These are phyloP conservation scores for Castanea mollissima DNA, from an alignment of 306 rosid genomes.

Conservation along the genomic window DNA sequence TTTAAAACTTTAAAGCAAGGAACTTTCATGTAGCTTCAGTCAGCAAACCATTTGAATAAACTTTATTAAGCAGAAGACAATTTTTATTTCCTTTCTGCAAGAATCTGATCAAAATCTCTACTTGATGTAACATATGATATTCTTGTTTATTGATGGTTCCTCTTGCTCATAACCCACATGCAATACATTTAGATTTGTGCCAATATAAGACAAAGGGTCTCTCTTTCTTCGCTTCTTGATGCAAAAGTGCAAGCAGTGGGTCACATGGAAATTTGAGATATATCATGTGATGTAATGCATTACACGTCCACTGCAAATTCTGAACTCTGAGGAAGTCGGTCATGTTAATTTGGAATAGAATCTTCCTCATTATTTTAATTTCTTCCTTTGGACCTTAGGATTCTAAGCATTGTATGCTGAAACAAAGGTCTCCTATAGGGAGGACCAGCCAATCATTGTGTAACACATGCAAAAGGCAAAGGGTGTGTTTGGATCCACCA, in stretches of 20 bases:
- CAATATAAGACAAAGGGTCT: constrained; percentile 44
- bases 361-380: constrained; percentile 40
- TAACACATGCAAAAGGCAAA: constrained; percentile 21
- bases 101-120: constrained; percentile 5
- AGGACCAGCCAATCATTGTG: constrained; percentile 36
- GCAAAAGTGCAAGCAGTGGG: constrained; percentile 40
- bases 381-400: constrained; percentile 33
- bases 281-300: constrained; percentile 48
- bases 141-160: background rate
- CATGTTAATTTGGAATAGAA: constrained; percentile 46
- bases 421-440: constrained; percentile 31
- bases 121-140: constrained; percentile 19
- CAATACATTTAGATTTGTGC: constrained; percentile 54
- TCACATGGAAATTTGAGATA: constrained; percentile 53
- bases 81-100: background rate
- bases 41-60: background rate
- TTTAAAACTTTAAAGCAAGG: background rate
- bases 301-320: constrained; percentile 31
- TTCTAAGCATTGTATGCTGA: constrained; percentile 20
- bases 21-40: background rate
- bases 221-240: constrained; percentile 6
- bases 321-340: constrained; percentile 32
- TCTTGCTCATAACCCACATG: constrained; percentile 39
- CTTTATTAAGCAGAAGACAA: background rate
- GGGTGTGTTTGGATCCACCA: background rate